A percentile compares a stretch with the other conserved stretches of the same genome.
Evolutionary conservation across 495 filamentous ascomycete genomes (phyloP).

Genomic region (Podospora pseudopauciseta): DNA sequence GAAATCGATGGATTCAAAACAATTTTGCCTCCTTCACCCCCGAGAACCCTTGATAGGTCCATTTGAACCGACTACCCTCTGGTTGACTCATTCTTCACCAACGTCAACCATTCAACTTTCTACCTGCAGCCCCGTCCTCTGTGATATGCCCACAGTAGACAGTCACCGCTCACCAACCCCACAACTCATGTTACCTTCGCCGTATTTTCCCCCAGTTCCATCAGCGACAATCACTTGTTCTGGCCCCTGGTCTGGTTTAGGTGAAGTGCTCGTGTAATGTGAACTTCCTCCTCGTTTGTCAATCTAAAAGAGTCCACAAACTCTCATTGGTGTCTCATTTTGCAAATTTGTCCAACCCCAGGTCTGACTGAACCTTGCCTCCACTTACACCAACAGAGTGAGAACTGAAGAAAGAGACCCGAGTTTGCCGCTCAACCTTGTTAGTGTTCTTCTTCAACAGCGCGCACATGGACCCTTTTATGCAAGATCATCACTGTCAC

Average conservation of each 20-base stretch:
- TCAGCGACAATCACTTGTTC: neutral
- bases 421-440: neutral
- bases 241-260: neutral
- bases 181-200: neutral
- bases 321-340: slow-evolving; percentile 8
- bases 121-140: neutral
- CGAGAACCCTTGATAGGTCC: neutral
- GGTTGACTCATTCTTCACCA: neutral
- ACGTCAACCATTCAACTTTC: neutral
- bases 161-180: neutral
- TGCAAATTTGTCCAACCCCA: neutral
- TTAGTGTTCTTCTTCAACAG: neutral
- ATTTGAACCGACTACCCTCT: neutral
- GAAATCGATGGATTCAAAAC: neutral
- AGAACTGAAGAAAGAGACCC: neutral
- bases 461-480: neutral
- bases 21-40: neutral
- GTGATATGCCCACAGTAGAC: neutral
- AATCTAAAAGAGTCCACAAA: neutral
- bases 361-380: neutral
- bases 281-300: neutral
- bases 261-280: neutral
- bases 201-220: neutral
- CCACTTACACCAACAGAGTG: neutral
- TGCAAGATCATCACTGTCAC: neutral